Evolutionary conservation across 257 asterid species (phyloP).

Genomic region (Solanum pinnatisectum): DNA sequence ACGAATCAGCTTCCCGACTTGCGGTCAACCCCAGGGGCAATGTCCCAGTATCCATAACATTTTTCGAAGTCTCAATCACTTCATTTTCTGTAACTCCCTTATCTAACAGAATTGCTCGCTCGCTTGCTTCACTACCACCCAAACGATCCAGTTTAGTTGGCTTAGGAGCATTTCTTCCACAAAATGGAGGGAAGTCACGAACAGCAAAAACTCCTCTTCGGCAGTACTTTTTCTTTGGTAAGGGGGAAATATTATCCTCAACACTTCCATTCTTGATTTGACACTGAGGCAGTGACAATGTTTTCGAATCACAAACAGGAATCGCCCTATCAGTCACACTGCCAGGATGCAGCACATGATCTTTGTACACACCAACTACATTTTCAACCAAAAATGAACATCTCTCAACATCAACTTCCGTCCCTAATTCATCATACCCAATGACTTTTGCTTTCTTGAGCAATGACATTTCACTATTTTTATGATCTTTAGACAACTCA

Average conservation of each 20-base stretch:
- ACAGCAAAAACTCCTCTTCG: constrained; percentile 61
- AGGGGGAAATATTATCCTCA: constrained; percentile 10
- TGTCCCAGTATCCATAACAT: constrained; percentile 11
- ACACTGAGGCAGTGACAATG: neutral
- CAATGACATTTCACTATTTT: neutral
- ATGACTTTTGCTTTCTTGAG: neutral
- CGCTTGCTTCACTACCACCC: neutral
- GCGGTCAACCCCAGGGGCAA: neutral
- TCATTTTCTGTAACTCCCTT: constrained; percentile 4
- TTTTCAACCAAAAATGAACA: constrained; percentile 1
- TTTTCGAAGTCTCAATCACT: constrained; percentile 6
- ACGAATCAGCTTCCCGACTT: neutral
- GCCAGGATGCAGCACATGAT: neutral
- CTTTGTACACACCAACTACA: neutral
- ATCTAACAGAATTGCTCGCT: neutral
- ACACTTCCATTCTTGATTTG: neutral
- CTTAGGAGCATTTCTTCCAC: constrained; percentile 35
- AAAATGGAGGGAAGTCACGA: constrained; percentile 71
- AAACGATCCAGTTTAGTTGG: constrained; percentile 17
- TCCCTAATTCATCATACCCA: constrained; percentile 9
- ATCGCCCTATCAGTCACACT: neutral
- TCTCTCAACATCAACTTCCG: constrained; percentile 6
- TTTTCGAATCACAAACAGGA: neutral
- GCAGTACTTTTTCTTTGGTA: constrained; percentile 39
- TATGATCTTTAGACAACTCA: constrained; percentile 6